Base-by-base conservation (phyloP, 2,329 filamentous ascomycete species). In the Pseudocercospora macadamiae region DNA sequence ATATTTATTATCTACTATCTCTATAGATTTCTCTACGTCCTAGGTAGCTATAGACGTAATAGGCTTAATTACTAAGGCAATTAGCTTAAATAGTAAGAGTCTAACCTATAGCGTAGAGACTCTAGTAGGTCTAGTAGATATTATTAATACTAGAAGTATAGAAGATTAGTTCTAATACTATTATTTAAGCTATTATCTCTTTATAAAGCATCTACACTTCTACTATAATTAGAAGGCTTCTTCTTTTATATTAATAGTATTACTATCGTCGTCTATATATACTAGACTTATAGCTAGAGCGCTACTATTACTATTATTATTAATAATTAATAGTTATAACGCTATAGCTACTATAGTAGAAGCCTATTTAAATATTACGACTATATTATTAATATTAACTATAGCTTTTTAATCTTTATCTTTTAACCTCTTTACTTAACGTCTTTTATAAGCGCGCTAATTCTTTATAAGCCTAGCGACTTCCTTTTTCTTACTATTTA, bases 321-420 rank as follows among this genome's bases (percentile, higher is more conserved):
- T 48, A 44, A n/a, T n/a, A n/a, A n/a, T n/a, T n/a, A n/a, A n/a
- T n/a, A n/a, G n/a, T n/a, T n/a, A n/a, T n/a, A 45, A 55, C 45
- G 45, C 30, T 55, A 19, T 7, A 48, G 23, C 30, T 32, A 55
- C 25, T n/a, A n/a, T n/a, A n/a, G n/a, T n/a, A n/a, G n/a, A n/a
- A n/a, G n/a, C n/a, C n/a, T n/a, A n/a, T n/a, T 55, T 18, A n/a
- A 26, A 45, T 45, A 16, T 55, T 45, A 55, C 9, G 37, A 18
- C 10, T 25, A 44, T 45, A 47, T 44, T 32, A 23, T 42, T 55
- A 47, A 48, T 34, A 26, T 55, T 55, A 45, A 28, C 14, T 55
- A 55, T 55, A 55, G 37, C 21, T 25, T 47, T 25, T 45, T 55
- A 47, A 12, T 28, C 45, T 30, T 34, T 55, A 44, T 55, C 23